Conservation (phyloP, 2,329 filamentous ascomycete genomes). For the Sporothrix brunneoviolacea region DNA sequence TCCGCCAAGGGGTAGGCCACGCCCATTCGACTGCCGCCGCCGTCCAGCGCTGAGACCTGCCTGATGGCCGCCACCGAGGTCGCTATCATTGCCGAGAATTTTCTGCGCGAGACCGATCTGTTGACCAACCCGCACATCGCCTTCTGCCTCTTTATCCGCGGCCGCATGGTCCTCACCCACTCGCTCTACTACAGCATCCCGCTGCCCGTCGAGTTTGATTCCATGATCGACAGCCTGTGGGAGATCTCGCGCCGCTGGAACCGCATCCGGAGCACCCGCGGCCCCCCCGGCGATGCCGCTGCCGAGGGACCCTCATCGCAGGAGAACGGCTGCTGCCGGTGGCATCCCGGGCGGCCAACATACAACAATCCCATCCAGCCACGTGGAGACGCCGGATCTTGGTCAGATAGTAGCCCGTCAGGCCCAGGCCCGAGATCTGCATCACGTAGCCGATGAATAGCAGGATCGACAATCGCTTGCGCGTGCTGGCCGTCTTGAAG, state of each 20-base stretch:
- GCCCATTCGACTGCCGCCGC: constrained; percentile 29
- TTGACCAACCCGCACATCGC: constrained; percentile 30
- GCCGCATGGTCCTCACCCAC: constrained; percentile 28
- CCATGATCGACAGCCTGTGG: constrained; percentile 26
- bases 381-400: no score
- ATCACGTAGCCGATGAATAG: constrained; percentile 15
- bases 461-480: constrained; percentile 32
- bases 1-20: constrained; percentile 24
- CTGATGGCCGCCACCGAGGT: constrained; percentile 32
- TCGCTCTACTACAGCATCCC: constrained; percentile 26
- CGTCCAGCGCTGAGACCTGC: constrained; percentile 35
- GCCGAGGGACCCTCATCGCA: no score
- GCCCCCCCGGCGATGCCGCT: no score
- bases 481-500: constrained; percentile 28
- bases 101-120: constrained; percentile 27
- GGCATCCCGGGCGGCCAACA: no score
- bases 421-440: constrained; percentile 12
- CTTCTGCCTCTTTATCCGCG: constrained; percentile 33
- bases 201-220: constrained; percentile 27
- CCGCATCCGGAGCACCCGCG: no score
- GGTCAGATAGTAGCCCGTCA: constrained; percentile 21
- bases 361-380: no score
- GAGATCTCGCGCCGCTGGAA: constrained; percentile 34
- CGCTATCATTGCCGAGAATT: constrained; percentile 31
- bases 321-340: no score